Evolutionary conservation across 805 yeast species (phyloP).

Genomic region (Barnettozyma sucrosica): DNA sequence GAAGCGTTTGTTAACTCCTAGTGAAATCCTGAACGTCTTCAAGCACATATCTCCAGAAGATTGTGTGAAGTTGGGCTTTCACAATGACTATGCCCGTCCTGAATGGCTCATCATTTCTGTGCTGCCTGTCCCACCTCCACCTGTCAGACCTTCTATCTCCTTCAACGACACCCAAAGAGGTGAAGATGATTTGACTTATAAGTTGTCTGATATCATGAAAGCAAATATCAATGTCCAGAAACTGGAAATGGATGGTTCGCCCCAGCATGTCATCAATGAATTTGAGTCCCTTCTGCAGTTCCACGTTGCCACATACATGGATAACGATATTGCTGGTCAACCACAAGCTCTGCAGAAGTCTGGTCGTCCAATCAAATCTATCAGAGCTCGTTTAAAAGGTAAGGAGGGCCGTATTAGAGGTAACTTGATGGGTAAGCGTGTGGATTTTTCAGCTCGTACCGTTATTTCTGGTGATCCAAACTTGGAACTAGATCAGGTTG

Average conservation of each 20-base stretch:
- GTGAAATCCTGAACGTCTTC: slow-evolving; percentile 86
- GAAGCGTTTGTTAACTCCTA: slow-evolving; percentile 78
- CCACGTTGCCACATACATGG: slow-evolving; percentile 99
- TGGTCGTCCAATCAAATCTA: slow-evolving; percentile 97
- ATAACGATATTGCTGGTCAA: slow-evolving; percentile 98
- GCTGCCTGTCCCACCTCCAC: slow-evolving; percentile 99
- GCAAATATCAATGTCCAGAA: slow-evolving; percentile 97
- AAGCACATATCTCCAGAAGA: slow-evolving; percentile 87
- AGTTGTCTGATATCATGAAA: slow-evolving; percentile 91
- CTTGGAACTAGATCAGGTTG: slow-evolving; percentile 95
- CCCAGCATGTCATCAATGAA: slow-evolving; percentile 95
- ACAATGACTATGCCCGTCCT: slow-evolving; percentile 95
- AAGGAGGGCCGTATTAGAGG: slow-evolving; percentile 99
- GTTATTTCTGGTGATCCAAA: slow-evolving; percentile 99
- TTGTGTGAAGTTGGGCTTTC: slow-evolving; percentile 76
- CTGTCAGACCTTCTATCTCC: slow-evolving; percentile 97
- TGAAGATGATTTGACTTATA: slow-evolving; percentile 97
- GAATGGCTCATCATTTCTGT: slow-evolving; percentile 98
- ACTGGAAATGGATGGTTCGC: slow-evolving; percentile 97
- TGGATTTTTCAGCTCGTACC: slow-evolving; percentile 97
- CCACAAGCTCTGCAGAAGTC: slow-evolving; percentile 98
- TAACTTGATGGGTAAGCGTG: slow-evolving; percentile 99
- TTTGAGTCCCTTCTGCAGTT: slow-evolving; percentile 93
- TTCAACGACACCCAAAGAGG: slow-evolving; percentile 98
- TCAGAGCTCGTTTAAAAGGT: slow-evolving; percentile 99